phyloP scores from a whole-genome alignment of 208 protist genomes.

The Tritrichomonas musculus region DNA sequence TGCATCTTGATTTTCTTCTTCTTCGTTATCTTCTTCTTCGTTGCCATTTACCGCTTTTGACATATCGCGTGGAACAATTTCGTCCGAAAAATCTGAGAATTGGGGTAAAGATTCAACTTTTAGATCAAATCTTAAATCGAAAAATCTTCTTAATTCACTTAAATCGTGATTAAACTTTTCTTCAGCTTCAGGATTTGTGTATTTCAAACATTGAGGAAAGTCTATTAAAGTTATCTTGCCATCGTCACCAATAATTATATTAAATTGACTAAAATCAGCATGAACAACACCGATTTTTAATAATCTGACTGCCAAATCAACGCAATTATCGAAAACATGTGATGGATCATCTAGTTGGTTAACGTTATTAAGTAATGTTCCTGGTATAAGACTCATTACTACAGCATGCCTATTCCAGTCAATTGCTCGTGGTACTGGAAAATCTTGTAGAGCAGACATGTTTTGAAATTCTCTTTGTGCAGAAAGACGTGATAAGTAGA shows the following conservation, averaged over 20 bases:
- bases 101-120: background rate
- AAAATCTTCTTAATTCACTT: background rate
- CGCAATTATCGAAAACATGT: background rate
- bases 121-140: background rate
- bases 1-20: background rate
- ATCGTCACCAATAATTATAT: background rate
- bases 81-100: background rate
- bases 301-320: background rate
- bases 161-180: conserved; percentile 34
- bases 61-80: background rate
- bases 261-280: conserved; percentile 33
- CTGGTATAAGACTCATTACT: conserved; percentile 78
- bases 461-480: conserved; percentile 93
- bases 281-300: background rate
- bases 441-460: conserved; percentile 90
- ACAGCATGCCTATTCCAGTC: conserved; percentile 93
- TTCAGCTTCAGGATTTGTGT: background rate
- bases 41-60: background rate
- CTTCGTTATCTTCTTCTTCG: conserved; percentile 29
- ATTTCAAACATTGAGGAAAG: conserved; percentile 6
- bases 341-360: background rate
- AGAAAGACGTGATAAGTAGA: conserved; percentile 93
- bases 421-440: conserved; percentile 87
- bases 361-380: background rate
- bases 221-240: background rate